Percentiles rank a stretch among this genome's conserved stretches.
Conservation (phyloP, 2,329 filamentous ascomycete genomes). For the Aspergillus transmontanensis region DNA sequence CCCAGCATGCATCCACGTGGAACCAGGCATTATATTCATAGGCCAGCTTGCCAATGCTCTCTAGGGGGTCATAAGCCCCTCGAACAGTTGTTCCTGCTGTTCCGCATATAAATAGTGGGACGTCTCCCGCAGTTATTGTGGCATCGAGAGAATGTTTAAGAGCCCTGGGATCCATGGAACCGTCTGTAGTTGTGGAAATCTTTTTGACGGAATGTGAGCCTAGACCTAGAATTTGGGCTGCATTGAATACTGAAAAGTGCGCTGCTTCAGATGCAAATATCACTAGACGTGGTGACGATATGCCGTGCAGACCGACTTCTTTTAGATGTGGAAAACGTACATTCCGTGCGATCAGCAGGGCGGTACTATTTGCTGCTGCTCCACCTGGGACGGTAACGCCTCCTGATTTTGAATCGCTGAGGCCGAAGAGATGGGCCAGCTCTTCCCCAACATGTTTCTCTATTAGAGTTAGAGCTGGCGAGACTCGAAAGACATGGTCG, state of each 20-base stretch:
- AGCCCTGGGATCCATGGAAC: background rate
- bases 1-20: constrained; percentile 4
- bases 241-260: background rate
- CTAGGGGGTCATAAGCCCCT: background rate
- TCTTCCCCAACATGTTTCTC: constrained; percentile 1
- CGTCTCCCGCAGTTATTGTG: background rate
- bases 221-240: background rate
- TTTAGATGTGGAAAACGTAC: background rate
- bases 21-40: constrained; percentile 3
- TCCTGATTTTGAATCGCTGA: background rate
- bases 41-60: background rate
- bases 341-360: background rate
- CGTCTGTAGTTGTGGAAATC: background rate
- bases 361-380: background rate
- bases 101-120: background rate
- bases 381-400: background rate
- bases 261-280: background rate
- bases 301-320: background rate
- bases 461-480: background rate
- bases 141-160: background rate
- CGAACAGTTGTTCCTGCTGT: constrained; percentile 1
- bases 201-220: background rate
- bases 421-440: background rate
- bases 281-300: background rate
- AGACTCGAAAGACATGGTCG: background rate